Percentiles rank a stretch among this genome's conserved stretches.
Conservation (phyloP, 1,284 basidiomycete species). For the Sanghuangporus sanghuang region DNA sequence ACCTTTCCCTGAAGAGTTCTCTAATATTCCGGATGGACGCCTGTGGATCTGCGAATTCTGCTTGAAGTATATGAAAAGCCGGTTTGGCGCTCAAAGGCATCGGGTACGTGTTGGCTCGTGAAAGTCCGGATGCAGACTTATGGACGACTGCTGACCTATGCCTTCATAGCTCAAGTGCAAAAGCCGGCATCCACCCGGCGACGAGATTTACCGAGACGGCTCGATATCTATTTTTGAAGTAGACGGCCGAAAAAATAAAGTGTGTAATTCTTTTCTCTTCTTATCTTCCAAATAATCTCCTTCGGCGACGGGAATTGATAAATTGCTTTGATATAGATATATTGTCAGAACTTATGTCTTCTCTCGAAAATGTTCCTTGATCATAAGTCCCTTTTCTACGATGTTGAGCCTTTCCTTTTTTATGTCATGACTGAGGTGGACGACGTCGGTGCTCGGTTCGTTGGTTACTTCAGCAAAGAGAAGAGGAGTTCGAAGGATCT, state of each 20-base stretch:
- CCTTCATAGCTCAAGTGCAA: conserved; percentile 85
- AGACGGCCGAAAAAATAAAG: conserved; percentile 97
- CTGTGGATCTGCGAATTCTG: conserved; percentile 99
- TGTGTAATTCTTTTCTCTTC: conserved; percentile 23
- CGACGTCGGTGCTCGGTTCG: conserved; percentile 87
- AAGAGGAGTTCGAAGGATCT: conserved; percentile 94
- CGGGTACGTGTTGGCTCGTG: conserved; percentile 48
- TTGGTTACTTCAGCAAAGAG: conserved; percentile 99
- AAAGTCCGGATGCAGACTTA: not conserved
- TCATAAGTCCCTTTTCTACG: conserved; percentile 99
- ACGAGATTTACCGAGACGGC: conserved; percentile 96
- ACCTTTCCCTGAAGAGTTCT: conserved; percentile 98
- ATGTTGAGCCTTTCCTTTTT: conserved; percentile 98
- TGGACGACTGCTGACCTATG: not conserved
- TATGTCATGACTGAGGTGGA: conserved; percentile 96
- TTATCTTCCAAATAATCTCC: not conserved
- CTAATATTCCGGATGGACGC: conserved; percentile 86
- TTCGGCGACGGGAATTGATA: not conserved
- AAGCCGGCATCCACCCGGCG: conserved; percentile 90
- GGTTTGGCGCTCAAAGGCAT: conserved; percentile 85
- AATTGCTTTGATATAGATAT: conserved; percentile 56
- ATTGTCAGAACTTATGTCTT: conserved; percentile 98
- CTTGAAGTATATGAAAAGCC: conserved; percentile 97
- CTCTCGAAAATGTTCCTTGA: conserved; percentile 99
- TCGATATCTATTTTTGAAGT: conserved; percentile 93